phyloP scores from a whole-genome alignment of 768 basidiomycete genomes.

The Exidia glandulosa region DNA sequence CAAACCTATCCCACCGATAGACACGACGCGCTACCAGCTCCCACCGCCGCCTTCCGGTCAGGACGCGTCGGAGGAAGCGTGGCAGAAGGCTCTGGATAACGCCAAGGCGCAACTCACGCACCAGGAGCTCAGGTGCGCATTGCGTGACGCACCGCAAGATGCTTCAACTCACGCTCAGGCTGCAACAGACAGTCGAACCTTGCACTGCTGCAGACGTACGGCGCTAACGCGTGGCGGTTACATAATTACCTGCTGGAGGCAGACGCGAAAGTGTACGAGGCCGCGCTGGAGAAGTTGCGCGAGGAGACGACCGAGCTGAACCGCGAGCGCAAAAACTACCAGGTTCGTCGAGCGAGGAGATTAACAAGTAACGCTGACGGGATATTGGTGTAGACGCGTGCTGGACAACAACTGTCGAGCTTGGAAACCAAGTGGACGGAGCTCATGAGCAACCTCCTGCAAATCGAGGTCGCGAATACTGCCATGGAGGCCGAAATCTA shows the following conservation, averaged over 20 bases:
- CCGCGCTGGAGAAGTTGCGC: constrained; percentile 63
- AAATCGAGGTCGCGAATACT: constrained; percentile 91
- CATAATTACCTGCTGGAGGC: constrained; percentile 82
- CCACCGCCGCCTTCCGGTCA: constrained; percentile 53
- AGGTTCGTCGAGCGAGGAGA: constrained; percentile 33
- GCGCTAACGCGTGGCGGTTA: constrained; percentile 83
- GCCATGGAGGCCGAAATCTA: constrained; percentile 73
- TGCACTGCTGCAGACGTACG: constrained; percentile 73
- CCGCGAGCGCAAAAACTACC: constrained; percentile 74
- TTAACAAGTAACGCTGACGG: constrained; percentile 1
- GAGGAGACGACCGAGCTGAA: constrained; percentile 78
- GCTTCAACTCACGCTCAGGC: constrained; percentile 5
- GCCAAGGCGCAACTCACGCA: constrained; percentile 79
- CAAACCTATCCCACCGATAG: constrained; percentile 53
- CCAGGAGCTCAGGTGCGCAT: constrained; percentile 59
- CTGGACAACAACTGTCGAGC: constrained; percentile 67
- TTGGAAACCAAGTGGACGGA: constrained; percentile 90
- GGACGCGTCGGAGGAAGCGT: constrained; percentile 56
- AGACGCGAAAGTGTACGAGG: constrained; percentile 60
- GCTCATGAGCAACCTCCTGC: constrained; percentile 78
- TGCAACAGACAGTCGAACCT: constrained; percentile 65
- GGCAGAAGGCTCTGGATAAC: constrained; percentile 64
- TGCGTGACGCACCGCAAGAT: constrained; percentile 1
- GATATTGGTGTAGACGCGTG: constrained; percentile 41
- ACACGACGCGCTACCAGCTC: constrained; percentile 62